Evolutionary conservation across 129 eudicot species (phyloP).

Genomic region (Scalesia atractyloides): DNA sequence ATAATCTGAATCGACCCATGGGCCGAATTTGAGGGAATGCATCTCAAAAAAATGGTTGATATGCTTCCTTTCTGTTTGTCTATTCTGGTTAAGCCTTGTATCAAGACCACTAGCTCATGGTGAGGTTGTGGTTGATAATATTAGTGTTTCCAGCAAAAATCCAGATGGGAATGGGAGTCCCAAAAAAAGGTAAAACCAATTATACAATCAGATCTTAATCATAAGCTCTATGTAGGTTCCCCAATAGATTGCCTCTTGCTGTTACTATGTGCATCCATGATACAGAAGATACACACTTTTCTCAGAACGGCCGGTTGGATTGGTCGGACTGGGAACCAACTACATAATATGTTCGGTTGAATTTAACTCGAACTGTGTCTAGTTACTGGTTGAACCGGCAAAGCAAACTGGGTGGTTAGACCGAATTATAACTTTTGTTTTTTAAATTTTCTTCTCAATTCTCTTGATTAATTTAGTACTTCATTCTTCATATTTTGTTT

Average conservation of each 20-base stretch:
- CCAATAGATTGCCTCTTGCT: neutral
- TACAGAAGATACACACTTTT: neutral
- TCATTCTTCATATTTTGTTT: too few species aligned
- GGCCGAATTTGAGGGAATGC: neutral
- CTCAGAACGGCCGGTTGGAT: too few species aligned
- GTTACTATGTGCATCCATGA: neutral
- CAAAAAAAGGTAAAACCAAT: slow-evolving; percentile 5
- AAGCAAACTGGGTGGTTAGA: too few species aligned
- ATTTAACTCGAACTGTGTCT: neutral
- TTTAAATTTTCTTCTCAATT: too few species aligned
- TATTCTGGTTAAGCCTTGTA: slow-evolving; percentile 3
- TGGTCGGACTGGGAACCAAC: too few species aligned
- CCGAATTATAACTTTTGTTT: too few species aligned
- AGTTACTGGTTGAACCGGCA: neutral
- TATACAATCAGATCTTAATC: slow-evolving; percentile 2
- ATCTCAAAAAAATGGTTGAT: neutral
- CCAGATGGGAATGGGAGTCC: slow-evolving; percentile 9
- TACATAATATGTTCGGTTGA: too few species aligned
- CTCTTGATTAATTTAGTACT: too few species aligned
- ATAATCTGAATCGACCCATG: neutral
- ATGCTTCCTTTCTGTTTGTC: slow-evolving; percentile 23
- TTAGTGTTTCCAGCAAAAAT: slow-evolving; percentile 1
- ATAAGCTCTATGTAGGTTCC: neutral
- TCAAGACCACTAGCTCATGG: slow-evolving; percentile 20
- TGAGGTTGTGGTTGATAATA: slow-evolving; percentile 28